phyloP scores from a whole-genome alignment of 1,284 basidiomycete species.

The Malassezia sympodialis region DNA sequence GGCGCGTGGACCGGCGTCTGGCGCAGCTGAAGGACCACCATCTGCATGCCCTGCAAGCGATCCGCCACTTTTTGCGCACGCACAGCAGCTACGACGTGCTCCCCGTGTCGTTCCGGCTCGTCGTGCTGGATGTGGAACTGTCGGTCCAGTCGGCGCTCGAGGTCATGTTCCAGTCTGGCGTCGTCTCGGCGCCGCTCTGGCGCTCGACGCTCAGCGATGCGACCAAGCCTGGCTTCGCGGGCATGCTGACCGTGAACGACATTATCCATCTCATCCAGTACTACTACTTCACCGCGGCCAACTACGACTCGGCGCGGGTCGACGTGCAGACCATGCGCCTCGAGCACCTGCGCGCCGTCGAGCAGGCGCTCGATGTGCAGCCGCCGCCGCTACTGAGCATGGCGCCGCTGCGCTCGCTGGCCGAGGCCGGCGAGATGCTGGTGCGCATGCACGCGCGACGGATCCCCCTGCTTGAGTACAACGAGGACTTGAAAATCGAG shows the following conservation, averaged over 20 bases:
- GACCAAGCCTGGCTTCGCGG: constrained; percentile 34
- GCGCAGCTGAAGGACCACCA: constrained; percentile 28
- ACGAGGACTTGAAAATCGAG: constrained; percentile 86
- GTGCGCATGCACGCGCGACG: constrained; percentile 93
- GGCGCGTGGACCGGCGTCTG: constrained; percentile 8
- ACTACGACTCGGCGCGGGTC: constrained; percentile 72
- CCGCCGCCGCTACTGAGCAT: constrained; percentile 82
- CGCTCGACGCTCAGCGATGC: constrained; percentile 32
- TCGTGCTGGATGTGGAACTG: constrained; percentile 66
- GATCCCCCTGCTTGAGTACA: constrained; percentile 82
- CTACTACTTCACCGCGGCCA: constrained; percentile 35
- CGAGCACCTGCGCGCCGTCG: constrained; percentile 65
- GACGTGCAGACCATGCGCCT: constrained; percentile 92
- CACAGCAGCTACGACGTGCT: constrained; percentile 88
- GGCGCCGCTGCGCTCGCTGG: constrained; percentile 72
- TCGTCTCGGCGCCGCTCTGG: constrained; percentile 95
- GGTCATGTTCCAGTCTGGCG: constrained; percentile 53
- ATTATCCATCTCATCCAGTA: constrained; percentile 47
- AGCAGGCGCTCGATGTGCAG: constrained; percentile 79
- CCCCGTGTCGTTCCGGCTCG: constrained; percentile 87
- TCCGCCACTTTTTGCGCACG: constrained; percentile 71
- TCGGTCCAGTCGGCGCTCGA: constrained; percentile 44
- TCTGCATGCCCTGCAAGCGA: constrained; percentile 58
- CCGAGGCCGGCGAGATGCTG: constrained; percentile 77
- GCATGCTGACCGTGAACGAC: constrained; percentile 47